These are phyloP conservation scores for Nigrospora oryzae DNA, from an alignment of 2,329 filamentous ascomycete species.

Conservation along the genomic window DNA sequence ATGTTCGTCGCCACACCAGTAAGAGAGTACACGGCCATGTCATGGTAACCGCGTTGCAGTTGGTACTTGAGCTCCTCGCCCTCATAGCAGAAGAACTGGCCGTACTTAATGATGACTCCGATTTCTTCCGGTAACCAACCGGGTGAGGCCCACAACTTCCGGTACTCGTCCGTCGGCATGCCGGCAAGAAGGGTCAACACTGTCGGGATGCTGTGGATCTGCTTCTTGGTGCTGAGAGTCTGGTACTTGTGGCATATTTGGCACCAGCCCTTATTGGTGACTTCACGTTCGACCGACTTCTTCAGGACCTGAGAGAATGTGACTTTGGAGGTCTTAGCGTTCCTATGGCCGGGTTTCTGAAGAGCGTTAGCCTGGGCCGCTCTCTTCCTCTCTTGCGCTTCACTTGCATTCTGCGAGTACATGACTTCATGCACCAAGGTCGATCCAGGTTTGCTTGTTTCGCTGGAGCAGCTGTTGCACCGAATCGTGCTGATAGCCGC, in stretches of 20 bases:
- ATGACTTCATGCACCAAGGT: conserved; percentile 80
- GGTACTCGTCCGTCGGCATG: conserved; percentile 62
- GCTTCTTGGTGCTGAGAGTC: conserved; percentile 75
- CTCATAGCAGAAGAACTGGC: conserved; percentile 93
- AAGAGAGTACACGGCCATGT: conserved; percentile 83
- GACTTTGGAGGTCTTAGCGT: conserved; percentile 41
- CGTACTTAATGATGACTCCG: conserved; percentile 80
- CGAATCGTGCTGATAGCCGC: conserved; percentile 65
- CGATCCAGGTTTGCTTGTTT: conserved; percentile 71
- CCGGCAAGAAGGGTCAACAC: conserved; percentile 87
- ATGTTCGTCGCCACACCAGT: conserved; percentile 87
- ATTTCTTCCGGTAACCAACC: conserved; percentile 93
- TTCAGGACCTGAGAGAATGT: conserved; percentile 92
- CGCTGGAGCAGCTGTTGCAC: conserved; percentile 80
- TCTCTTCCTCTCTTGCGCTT: no score
- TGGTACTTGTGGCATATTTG: conserved; percentile 86
- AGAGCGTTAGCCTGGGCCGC: conserved; percentile 9
- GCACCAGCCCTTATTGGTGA: conserved; percentile 88
- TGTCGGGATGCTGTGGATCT: conserved; percentile 70
- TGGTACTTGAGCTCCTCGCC: conserved; percentile 80
- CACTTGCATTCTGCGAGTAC: conserved; percentile 43
- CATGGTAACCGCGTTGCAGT: conserved; percentile 68
- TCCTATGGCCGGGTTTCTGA: conserved; percentile 39
- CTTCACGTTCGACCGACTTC: conserved; percentile 81
- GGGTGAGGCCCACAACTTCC: conserved; percentile 77